phyloP scores from a whole-genome alignment of 305 asterid genomes.

The Andrographis paniculata region DNA sequence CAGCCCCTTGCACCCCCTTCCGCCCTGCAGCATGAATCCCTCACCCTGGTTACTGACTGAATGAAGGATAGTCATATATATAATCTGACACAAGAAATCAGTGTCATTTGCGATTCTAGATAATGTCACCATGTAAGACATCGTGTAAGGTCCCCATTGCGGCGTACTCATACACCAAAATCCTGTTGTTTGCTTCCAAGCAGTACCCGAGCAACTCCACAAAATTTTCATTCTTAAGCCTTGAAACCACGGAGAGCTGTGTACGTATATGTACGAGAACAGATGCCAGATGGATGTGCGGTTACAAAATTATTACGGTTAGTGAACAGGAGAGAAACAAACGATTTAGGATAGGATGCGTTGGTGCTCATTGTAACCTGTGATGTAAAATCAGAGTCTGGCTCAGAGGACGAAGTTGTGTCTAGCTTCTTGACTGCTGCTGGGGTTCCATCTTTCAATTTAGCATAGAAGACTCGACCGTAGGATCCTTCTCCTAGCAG shows the following conservation, averaged over 20 bases:
- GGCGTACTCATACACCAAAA: constrained; percentile 70
- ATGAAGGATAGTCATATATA: not conserved
- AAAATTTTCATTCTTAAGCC: constrained; percentile 71
- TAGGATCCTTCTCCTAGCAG: constrained; percentile 87
- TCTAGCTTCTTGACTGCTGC: constrained; percentile 79
- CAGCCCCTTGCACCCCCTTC: constrained; percentile 46
- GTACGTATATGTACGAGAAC: not conserved
- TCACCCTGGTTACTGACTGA: too few species aligned
- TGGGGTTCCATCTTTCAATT: constrained; percentile 36
- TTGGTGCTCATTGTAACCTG: constrained; percentile 32
- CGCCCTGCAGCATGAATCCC: constrained; percentile 21
- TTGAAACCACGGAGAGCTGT: constrained; percentile 69
- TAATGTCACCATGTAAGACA: constrained; percentile 79
- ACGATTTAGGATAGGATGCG: too few species aligned
- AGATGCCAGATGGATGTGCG: too few species aligned
- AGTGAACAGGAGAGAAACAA: too few species aligned
- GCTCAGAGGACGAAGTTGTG: constrained; percentile 56
- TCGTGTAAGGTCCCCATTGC: constrained; percentile 76
- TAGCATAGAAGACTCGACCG: constrained; percentile 75
- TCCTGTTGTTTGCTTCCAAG: constrained; percentile 48
- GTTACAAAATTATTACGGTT: too few species aligned
- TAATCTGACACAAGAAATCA: too few species aligned
- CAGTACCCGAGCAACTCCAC: constrained; percentile 73
- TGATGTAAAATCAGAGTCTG: constrained; percentile 64
- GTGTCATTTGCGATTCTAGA: too few species aligned